A percentile compares a stretch with the other conserved stretches of the same genome.
phyloP scores from a whole-genome alignment of 2,329 filamentous ascomycete species.

The Claviceps sorghi region DNA sequence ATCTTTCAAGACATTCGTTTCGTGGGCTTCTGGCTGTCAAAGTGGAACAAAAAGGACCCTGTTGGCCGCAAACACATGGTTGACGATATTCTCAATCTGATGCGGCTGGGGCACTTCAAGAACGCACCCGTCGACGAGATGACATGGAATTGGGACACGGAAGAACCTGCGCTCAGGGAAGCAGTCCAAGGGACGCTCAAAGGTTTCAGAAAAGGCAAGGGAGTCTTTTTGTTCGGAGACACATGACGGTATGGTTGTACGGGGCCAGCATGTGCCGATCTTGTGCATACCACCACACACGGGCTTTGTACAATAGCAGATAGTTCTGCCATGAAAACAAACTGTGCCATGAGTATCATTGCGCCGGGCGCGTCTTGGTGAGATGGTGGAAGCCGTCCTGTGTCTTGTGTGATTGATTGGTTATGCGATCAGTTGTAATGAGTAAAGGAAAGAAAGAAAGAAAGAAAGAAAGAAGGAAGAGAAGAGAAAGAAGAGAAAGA shows the following conservation, averaged over 20 bases:
- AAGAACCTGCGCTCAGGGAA: slow-evolving; percentile 49
- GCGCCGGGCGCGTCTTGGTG: background rate
- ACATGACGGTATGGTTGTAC: slow-evolving; percentile 22
- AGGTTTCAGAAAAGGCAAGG: slow-evolving; percentile 78
- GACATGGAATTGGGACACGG: slow-evolving; percentile 70
- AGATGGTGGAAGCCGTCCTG: background rate
- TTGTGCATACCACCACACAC: background rate
- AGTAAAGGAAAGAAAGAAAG: too few species aligned
- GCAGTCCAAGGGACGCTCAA: slow-evolving; percentile 72
- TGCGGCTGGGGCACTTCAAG: slow-evolving; percentile 60
- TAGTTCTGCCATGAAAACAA: background rate
- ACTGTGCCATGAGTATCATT: background rate
- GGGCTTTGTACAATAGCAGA: background rate
- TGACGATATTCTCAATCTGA: slow-evolving; percentile 67
- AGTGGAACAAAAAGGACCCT: slow-evolving; percentile 66
- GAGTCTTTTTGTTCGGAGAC: slow-evolving; percentile 67
- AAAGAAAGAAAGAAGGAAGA: too few species aligned
- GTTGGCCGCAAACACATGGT: slow-evolving; percentile 65
- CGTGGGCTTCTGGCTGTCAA: slow-evolving; percentile 87
- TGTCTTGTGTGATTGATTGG: too few species aligned
- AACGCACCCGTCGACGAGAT: slow-evolving; percentile 75
- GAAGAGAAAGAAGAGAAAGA: too few species aligned
- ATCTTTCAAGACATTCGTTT: slow-evolving; percentile 91
- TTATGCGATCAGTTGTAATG: too few species aligned
- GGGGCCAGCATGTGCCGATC: background rate